These are phyloP conservation scores for Neurospora tetraspora DNA, from an alignment of 495 filamentous ascomycete genomes.

Conservation along the genomic window DNA sequence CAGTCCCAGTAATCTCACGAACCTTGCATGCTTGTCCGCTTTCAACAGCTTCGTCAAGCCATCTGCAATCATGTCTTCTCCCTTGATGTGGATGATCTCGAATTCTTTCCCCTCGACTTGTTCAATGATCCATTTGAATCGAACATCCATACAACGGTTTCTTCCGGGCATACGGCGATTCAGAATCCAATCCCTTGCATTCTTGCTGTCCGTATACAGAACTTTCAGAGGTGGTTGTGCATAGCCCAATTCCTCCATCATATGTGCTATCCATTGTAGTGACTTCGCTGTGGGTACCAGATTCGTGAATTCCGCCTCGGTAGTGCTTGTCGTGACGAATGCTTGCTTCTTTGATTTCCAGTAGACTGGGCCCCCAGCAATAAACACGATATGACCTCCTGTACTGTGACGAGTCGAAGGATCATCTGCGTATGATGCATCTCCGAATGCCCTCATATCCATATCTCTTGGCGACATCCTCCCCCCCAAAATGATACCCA, in stretches of 20 bases:
- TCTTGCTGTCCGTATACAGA: not conserved
- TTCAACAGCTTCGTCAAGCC: not conserved
- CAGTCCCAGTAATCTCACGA: not conserved
- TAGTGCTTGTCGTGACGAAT: not conserved
- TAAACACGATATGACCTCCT: not conserved
- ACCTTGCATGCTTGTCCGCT: not conserved
- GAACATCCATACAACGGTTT: not conserved
- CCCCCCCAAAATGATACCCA: not conserved
- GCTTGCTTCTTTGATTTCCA: conserved; percentile 4
- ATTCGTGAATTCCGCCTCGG: not conserved
- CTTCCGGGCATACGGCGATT: not conserved
- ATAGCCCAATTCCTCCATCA: not conserved
- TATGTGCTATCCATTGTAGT: not conserved
- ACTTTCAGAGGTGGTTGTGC: not conserved
- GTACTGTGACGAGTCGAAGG: not conserved
- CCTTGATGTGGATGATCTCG: not conserved
- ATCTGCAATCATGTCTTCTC: not conserved
- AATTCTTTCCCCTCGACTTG: not conserved
- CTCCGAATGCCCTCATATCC: not conserved
- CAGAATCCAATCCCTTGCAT: not conserved
- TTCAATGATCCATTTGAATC: conserved; percentile 1
- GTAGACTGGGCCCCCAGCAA: not conserved
- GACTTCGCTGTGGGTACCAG: not conserved
- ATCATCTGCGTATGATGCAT: not conserved
- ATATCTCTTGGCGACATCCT: not conserved